These are phyloP conservation scores for Multifurca ochricompacta DNA, from an alignment of 768 basidiomycete species.

Conservation along the genomic window DNA sequence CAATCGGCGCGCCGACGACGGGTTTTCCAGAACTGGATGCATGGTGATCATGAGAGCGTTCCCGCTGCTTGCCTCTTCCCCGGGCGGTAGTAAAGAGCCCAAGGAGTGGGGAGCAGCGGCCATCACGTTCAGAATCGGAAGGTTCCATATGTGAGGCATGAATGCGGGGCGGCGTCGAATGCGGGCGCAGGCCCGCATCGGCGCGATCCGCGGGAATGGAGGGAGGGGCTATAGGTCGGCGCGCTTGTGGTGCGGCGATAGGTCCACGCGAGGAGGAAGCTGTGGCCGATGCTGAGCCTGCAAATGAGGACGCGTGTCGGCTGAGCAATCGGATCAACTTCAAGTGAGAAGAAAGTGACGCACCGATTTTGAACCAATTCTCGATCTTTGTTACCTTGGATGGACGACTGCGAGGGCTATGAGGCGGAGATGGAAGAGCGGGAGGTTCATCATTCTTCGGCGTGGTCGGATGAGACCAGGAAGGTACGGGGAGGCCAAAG, in stretches of 20 bases:
- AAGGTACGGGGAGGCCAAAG: slow-evolving; percentile 28
- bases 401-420: background rate
- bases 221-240: background rate
- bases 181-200: slow-evolving; percentile 7
- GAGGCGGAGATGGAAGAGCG: background rate
- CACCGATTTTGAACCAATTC: slow-evolving; percentile 14
- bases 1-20: slow-evolving; percentile 16
- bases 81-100: slow-evolving; percentile 24
- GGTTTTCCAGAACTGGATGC: background rate
- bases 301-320: background rate
- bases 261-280: slow-evolving; percentile 6
- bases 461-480: slow-evolving; percentile 7
- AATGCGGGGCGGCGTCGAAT: slow-evolving; percentile 21
- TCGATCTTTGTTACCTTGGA: slow-evolving; percentile 10
- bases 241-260: slow-evolving; percentile 4
- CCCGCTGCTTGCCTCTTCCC: slow-evolving; percentile 14
- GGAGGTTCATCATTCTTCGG: slow-evolving; percentile 1
- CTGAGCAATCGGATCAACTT: background rate
- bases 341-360: background rate
- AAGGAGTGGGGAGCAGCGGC: slow-evolving; percentile 31
- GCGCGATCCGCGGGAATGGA: background rate
- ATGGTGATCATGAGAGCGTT: background rate
- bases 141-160: slow-evolving; percentile 12
- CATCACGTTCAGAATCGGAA: slow-evolving; percentile 23
- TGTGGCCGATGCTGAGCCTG: background rate